Evolutionary conservation across 1,284 basidiomycete species (phyloP), one percentile per base, ranked within the genome.

Genomic region (Lignosus rhinocerotis): DNA sequence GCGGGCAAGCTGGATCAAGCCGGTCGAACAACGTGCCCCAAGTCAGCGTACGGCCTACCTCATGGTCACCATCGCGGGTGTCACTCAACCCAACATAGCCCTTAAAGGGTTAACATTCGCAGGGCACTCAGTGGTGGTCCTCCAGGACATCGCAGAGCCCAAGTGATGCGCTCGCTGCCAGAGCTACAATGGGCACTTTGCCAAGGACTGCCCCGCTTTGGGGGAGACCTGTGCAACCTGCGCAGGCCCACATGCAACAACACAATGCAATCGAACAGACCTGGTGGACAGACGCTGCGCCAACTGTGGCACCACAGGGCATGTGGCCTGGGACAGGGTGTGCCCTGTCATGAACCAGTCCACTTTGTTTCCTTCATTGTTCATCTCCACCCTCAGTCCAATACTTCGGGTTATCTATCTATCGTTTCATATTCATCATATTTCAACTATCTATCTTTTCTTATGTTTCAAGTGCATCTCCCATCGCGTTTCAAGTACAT

Each of bases 121-220:
- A 6, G 47, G 54, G 3, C 51, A 51, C 9, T 0, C 12, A 30
- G 51, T 39, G 0, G 38, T 36, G 10, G 45, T 38, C 21, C 47
- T 44, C 45, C 55, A 44, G 17, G 55, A 51, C 12, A n/a, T 50
- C 1, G 32, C 49, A 1, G 59, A 60, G 38, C 59, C 50, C n/a
- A 51, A 55, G 66, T 43, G 64, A 16, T 75, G 73, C 59, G 38
- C 66, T 16, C 70, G 68, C 36, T 75, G 74, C 59, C 70, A 74
- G 25, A 52, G 55, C 21, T 69, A 56, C 51, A 59, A 63, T 11
- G 42, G 21, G 2, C 73, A 75, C 53, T 56, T 67, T 3, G 70
- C 68, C 0, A 43, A 45, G 9, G 62, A 67, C 9, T 76, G 74
- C 46, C 39, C 6, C 53, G 44, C 31, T n/a, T n/a, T 0, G 44